Base-by-base conservation (phyloP, 2,329 filamentous ascomycete species). In the Endothia cerciana region DNA sequence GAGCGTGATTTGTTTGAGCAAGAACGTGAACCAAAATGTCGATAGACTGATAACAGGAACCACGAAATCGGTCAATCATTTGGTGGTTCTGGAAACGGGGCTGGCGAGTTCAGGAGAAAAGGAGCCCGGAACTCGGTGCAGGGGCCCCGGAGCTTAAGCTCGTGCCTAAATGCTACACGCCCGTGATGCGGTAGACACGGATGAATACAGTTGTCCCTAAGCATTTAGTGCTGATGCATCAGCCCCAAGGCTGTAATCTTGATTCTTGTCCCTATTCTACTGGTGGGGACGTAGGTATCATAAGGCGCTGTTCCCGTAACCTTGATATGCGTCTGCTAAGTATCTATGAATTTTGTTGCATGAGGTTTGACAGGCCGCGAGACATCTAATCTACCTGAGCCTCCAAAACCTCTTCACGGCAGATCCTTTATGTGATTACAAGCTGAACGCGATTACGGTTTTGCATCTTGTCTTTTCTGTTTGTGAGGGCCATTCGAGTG, bases 141-240 rank as follows among this genome's bases (percentile, higher is more conserved):
- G 22, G 47, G 47, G 25, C 13, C 15, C 22, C 3, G n/a, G n/a
- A n/a, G n/a, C n/a, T n/a, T n/a, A n/a, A n/a, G n/a, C n/a, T n/a
- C n/a, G n/a, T n/a, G n/a, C n/a, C n/a, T n/a, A 49, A 7, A 22
- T 47, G n/a, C 43, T 47, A 47, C n/a, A 22, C 11, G 13, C 25
- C 33, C 13, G 4, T 15, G 4, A 51, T 4, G 25, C 25, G 22
- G 22, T 28, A 22, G 22, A 2, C 28, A 28, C 13, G 47, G 47
- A 1, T 47, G 47, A 28, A 28, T 51, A 51, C 8, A 13, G 22
- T 28, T n/a, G 22, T 28, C 22, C 4, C 47, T 15, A 40, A 61
- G 59, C 45, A 61, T 51, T 47, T 22, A 61, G 17, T 25, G 59
- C 59, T 49, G 30, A 51, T 25, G 45, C 33, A 30, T 40, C 45